Evolutionary conservation across 2,329 filamentous ascomycete genomes (phyloP), one percentile per base, ranked within the genome.

Genomic region (Fusarium keratoplasticum): DNA sequence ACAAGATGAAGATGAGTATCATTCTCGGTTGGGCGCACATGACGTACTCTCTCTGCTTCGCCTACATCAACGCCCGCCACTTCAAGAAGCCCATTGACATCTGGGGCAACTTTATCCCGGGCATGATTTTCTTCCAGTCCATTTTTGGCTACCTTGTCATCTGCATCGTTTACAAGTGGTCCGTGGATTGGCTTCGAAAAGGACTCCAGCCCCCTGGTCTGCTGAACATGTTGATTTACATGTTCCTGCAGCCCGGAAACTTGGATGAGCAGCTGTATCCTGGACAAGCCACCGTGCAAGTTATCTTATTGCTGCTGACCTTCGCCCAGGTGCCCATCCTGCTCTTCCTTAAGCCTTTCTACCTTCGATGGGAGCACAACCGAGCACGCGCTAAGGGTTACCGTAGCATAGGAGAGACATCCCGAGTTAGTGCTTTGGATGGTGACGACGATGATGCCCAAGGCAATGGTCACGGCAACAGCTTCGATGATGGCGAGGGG

Each of bases 1-100:
- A 96, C 89, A 99, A 99, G 92, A 99, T 99, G 96, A 99, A 99
- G 89, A 94, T 99, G 85, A 97, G 94, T 87, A 98, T 99, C 81
- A 90, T 99, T 76, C 89, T 99, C 75, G 96, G 97, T 83, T 99
- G 97, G 96, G 91, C 91, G 68, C 95, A 98, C 86, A 99, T 99
- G 96, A 99, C 96, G 4, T 99, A 98, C 86, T 98, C 96, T 20
- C 90, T 99, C 54, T 95, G 94, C 86, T 92, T 97, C 81, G 93
- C 96, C 27, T 96, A 94, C 80, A 90, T 98, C 88, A 99, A 99
- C 81, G 96, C 95, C 59, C 92, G 92, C 66, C 95, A 98, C 84
- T 99, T 98, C 89, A 96, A 95, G 87, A 94, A 92, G 73, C 94
- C 94, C 55, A 94, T 98, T 76, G 97, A 99, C 79, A 95, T 99